Percentiles rank a stretch among this genome's conserved stretches.
phyloP scores from a whole-genome alignment of 2,329 filamentous ascomycete genomes.

The Trichoderma cornu-damae region DNA sequence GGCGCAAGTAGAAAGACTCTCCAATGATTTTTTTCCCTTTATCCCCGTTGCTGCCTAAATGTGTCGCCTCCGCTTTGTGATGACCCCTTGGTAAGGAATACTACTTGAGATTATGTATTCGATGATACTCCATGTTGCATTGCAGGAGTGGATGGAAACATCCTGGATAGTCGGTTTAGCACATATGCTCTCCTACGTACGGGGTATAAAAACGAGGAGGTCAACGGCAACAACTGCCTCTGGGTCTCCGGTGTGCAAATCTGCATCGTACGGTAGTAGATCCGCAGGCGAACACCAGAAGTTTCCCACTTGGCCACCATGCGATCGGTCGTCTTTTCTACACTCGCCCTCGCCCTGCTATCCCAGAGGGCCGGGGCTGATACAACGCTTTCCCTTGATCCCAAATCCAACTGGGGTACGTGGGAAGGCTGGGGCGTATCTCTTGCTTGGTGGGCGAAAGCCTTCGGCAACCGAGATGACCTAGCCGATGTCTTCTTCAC shows the following conservation, averaged over 20 bases:
- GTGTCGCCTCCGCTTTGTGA: not conserved
- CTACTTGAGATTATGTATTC: not conserved
- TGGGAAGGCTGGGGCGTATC: constrained; percentile 15
- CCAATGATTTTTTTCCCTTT: not conserved
- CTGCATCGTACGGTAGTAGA: not conserved
- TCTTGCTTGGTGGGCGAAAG: constrained; percentile 12
- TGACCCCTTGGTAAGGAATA: not conserved
- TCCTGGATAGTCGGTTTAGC: not conserved
- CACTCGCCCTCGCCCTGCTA: not conserved
- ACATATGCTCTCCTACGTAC: not conserved
- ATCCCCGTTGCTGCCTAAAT: constrained; percentile 1
- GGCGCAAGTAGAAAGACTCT: no score
- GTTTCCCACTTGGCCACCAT: not conserved
- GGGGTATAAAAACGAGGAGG: not conserved
- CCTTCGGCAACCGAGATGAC: constrained; percentile 7
- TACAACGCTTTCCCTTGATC: constrained; percentile 1
- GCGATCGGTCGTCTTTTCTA: not conserved
- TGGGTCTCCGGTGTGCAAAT: not conserved
- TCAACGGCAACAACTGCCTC: not conserved
- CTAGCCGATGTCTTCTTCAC: not conserved
- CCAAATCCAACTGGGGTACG: not conserved
- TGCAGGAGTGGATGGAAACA: not conserved
- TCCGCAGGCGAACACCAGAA: not conserved
- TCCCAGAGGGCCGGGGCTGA: not conserved
- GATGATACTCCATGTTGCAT: constrained; percentile 2